Conservation (phyloP, 2,329 filamentous ascomycete species). For the Aaosphaeria pasadenensis region DNA sequence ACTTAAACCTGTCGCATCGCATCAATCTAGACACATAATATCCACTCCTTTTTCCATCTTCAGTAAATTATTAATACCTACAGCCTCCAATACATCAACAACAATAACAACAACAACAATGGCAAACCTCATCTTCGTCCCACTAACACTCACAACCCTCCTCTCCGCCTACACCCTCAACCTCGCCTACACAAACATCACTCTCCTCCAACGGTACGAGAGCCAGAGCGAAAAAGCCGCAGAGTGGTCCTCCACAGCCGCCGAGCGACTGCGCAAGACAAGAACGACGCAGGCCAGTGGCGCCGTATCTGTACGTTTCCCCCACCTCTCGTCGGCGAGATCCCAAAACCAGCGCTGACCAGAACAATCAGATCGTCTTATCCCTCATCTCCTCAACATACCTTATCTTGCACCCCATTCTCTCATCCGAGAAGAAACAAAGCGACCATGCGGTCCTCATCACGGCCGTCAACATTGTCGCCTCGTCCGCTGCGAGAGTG, state of each 20-base stretch:
- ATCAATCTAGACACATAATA: not conserved
- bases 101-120: not conserved
- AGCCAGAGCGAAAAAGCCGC: constrained; percentile 33
- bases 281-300: constrained; percentile 33
- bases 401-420: not conserved
- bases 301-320: constrained; percentile 24
- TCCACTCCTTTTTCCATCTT: not conserved
- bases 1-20: not conserved
- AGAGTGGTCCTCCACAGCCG: constrained; percentile 32
- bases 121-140: constrained; percentile 1
- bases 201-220: constrained; percentile 35
- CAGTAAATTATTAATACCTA: not conserved
- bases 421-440: not conserved
- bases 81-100: not conserved
- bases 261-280: constrained; percentile 31
- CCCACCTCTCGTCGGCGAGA: not conserved
- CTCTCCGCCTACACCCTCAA: constrained; percentile 29
- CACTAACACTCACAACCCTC: constrained; percentile 14
- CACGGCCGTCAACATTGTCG: not conserved
- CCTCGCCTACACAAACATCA: constrained; percentile 35
- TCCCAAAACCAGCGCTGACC: not conserved
- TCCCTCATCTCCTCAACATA: not conserved
- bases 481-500: constrained; percentile 3
- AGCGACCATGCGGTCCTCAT: not conserved
- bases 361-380: not conserved